Conservation (phyloP, 2,329 filamentous ascomycete species). For the Colletotrichum musicola region DNA sequence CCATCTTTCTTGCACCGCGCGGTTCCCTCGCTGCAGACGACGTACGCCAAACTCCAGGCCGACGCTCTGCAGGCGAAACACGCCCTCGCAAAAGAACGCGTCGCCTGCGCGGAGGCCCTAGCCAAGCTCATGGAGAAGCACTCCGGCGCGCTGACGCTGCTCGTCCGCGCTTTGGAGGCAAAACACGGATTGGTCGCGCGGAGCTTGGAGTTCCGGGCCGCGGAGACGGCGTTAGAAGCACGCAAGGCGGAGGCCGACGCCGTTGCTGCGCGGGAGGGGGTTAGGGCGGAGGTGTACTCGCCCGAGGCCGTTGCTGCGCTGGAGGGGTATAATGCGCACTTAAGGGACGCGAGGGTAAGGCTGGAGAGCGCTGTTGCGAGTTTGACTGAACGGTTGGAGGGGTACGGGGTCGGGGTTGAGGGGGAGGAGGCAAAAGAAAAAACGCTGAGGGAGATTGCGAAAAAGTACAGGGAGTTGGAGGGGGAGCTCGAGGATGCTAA, state of each 20-base stretch:
- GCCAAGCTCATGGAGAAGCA: conserved; percentile 55
- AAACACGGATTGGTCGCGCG: conserved; percentile 67
- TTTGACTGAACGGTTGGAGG: conserved; percentile 57
- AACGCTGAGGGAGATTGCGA: conserved; percentile 66
- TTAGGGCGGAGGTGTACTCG: conserved; percentile 58
- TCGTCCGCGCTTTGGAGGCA: conserved; percentile 65
- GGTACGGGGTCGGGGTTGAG: conserved; percentile 61
- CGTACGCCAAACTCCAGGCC: conserved; percentile 53
- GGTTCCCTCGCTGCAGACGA: conserved; percentile 61
- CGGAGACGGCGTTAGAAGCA: conserved; percentile 58
- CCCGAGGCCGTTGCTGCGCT: conserved; percentile 58
- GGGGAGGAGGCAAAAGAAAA: conserved; percentile 58
- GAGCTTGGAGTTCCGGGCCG: conserved; percentile 64
- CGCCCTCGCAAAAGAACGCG: conserved; percentile 54
- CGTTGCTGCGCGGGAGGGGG: conserved; percentile 48
- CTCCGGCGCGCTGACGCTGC: conserved; percentile 53
- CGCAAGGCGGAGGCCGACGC: conserved; percentile 56
- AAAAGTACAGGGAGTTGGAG: conserved; percentile 63
- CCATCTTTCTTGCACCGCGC: conserved; percentile 70
- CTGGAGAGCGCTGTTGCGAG: conserved; percentile 57
- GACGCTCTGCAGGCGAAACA: conserved; percentile 47
- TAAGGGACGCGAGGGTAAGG: conserved; percentile 62
- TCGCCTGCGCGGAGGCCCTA: conserved; percentile 53
- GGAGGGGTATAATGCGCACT: conserved; percentile 60
- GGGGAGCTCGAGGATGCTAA: conserved; percentile 63